Evolutionary conservation across 179 eudicot genomes (phyloP).

Genomic region (Nepenthes alata): DNA sequence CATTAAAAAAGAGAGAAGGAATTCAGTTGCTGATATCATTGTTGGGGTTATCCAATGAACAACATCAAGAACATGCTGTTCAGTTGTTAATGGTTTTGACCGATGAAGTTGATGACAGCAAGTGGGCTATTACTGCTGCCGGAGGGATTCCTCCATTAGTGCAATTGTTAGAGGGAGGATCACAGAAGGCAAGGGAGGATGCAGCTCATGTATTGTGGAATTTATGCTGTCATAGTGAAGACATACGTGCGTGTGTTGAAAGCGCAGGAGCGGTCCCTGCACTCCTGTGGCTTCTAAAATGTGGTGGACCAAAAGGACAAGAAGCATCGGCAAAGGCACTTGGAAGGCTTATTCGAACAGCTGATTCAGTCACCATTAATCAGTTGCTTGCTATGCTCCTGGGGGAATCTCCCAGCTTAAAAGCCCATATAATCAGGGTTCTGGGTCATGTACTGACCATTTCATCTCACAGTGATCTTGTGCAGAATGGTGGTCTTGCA

Average conservation of each 20-base stretch:
- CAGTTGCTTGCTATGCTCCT: slow-evolving; percentile 63
- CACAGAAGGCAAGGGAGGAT: slow-evolving; percentile 52
- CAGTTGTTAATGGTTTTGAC: slow-evolving; percentile 42
- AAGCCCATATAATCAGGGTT: slow-evolving; percentile 42
- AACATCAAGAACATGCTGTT: slow-evolving; percentile 65
- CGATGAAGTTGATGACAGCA: slow-evolving; percentile 61
- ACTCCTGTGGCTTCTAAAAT: slow-evolving; percentile 55
- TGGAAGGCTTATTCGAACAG: slow-evolving; percentile 33
- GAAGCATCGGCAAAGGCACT: slow-evolving; percentile 54
- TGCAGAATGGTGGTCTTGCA: slow-evolving; percentile 46
- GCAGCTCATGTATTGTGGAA: slow-evolving; percentile 46
- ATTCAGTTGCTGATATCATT: slow-evolving; percentile 56
- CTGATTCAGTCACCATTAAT: slow-evolving; percentile 48
- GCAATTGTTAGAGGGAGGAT: slow-evolving; percentile 53
- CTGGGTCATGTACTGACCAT: slow-evolving; percentile 58
- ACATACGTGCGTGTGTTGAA: slow-evolving; percentile 58
- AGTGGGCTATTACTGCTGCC: slow-evolving; percentile 79
- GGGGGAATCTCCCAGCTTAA: slow-evolving; percentile 53
- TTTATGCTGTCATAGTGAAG: slow-evolving; percentile 66
- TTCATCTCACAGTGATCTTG: slow-evolving; percentile 51
- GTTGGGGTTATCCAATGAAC: slow-evolving; percentile 56
- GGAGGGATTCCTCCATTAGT: slow-evolving; percentile 77
- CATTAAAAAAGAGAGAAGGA: slow-evolving; percentile 58
- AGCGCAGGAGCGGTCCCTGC: slow-evolving; percentile 63
- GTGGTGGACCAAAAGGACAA: slow-evolving; percentile 48